Percentiles rank a stretch among this genome's conserved stretches.
Evolutionary conservation across 208 protist species (phyloP).

Genomic region (Leishmania lainsoni): DNA sequence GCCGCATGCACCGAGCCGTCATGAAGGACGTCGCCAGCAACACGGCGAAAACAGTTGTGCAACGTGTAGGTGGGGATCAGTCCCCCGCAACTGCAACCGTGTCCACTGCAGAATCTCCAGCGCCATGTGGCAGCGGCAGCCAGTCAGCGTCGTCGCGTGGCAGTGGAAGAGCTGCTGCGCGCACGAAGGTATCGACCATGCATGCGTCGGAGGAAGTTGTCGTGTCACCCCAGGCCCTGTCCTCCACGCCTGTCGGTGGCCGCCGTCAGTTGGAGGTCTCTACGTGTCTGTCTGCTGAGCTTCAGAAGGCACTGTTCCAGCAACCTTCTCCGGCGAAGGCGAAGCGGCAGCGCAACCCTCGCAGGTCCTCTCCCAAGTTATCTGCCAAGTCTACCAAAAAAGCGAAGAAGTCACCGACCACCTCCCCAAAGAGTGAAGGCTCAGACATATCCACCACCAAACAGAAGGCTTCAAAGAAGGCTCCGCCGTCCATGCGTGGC

Average conservation of each 20-base stretch:
- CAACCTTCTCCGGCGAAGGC: background rate
- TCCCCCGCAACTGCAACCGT: background rate
- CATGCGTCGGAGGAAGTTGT: background rate
- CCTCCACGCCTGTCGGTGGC: background rate
- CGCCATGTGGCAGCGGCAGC: background rate
- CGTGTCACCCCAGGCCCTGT: constrained; percentile 4
- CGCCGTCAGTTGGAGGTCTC: constrained; percentile 22
- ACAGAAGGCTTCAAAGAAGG: background rate
- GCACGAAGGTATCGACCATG: background rate
- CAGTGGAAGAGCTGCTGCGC: background rate
- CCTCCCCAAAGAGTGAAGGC: background rate
- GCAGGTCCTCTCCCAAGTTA: background rate
- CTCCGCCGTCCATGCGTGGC: background rate
- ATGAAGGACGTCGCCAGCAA: constrained; percentile 17
- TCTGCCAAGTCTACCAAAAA: background rate
- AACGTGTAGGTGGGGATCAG: background rate
- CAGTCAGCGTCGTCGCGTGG: background rate
- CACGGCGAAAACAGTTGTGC: background rate
- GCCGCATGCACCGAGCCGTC: constrained; percentile 23
- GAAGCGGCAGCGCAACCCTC: background rate
- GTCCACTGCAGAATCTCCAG: background rate
- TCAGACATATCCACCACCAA: background rate
- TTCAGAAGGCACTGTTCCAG: constrained; percentile 33
- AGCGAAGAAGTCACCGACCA: background rate
- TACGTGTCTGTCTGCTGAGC: constrained; percentile 29